These are phyloP conservation scores for Termitomyces sp. DNA, from an alignment of 1,284 basidiomycete genomes.

Conservation along the genomic window DNA sequence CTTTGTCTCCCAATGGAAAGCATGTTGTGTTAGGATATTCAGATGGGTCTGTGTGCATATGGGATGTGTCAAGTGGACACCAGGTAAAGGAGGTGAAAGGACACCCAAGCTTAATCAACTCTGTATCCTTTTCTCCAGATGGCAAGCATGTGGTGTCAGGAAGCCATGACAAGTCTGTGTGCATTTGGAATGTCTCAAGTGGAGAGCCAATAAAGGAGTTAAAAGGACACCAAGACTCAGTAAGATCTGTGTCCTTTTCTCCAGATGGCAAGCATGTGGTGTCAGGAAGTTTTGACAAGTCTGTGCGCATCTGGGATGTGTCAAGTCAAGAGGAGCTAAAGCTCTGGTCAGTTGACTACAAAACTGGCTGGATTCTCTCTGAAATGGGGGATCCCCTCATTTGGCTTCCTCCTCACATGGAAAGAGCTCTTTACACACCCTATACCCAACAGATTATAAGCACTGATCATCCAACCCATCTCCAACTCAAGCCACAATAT, in stretches of 20 bases:
- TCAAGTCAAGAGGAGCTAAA: background rate
- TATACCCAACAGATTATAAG: background rate
- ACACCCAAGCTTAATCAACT: background rate
- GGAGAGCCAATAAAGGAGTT: background rate
- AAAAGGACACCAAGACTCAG: background rate
- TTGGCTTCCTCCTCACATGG: background rate
- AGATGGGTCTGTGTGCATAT: background rate
- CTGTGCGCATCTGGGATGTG: background rate
- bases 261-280: background rate
- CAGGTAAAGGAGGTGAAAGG: background rate
- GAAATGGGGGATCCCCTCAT: background rate
- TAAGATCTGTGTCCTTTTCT: background rate
- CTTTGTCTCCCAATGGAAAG: background rate
- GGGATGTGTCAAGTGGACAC: background rate
- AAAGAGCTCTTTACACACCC: background rate
- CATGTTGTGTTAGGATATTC: background rate
- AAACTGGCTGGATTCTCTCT: background rate
- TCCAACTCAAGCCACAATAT: background rate
- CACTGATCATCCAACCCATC: background rate
- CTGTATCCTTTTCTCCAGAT: background rate
- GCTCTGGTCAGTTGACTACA: background rate
- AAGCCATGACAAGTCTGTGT: background rate
- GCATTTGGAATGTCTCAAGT: background rate
- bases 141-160: background rate
- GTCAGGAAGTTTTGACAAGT: background rate